These are phyloP conservation scores for Quercus agrifolia DNA, from an alignment of 306 rosid genomes.

Conservation along the genomic window DNA sequence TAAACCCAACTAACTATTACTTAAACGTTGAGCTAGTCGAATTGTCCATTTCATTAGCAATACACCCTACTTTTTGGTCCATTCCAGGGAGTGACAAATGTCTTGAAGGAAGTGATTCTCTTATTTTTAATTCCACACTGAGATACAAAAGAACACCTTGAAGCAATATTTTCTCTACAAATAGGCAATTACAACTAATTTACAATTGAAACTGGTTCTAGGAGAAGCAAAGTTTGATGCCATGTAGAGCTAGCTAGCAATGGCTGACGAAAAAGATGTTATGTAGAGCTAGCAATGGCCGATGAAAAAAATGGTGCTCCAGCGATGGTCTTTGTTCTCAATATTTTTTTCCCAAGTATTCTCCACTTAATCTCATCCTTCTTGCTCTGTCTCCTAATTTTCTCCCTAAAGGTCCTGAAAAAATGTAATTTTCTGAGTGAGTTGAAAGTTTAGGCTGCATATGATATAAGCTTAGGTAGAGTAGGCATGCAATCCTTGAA, in stretches of 20 bases:
- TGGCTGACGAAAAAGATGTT: constrained; percentile 28
- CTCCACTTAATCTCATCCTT: constrained; percentile 84
- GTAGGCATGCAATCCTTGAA: no score
- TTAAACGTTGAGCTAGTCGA: no score
- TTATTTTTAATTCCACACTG: constrained; percentile 1
- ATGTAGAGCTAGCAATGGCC: constrained; percentile 17
- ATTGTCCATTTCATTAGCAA: background rate
- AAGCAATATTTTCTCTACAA: background rate
- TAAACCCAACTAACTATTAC: no score
- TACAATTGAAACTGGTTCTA: constrained; percentile 22
- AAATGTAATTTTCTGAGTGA: background rate
- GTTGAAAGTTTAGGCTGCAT: background rate
- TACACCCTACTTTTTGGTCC: background rate
- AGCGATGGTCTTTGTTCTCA: constrained; percentile 54
- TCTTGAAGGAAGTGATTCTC: constrained; percentile 20
- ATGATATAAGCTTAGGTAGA: background rate
- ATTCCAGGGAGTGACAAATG: background rate
- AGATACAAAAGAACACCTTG: constrained; percentile 13
- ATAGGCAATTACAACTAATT: constrained; percentile 7
- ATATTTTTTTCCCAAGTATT: constrained; percentile 61
- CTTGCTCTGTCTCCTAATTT: constrained; percentile 61
- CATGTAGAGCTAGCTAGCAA: constrained; percentile 9
- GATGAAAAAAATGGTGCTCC: constrained; percentile 48
- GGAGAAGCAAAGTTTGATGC: constrained; percentile 11
- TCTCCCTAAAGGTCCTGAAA: constrained; percentile 81